phyloP scores from a whole-genome alignment of 176 grass and related monocot species.

The Dendrocalamus sinicus region DNA sequence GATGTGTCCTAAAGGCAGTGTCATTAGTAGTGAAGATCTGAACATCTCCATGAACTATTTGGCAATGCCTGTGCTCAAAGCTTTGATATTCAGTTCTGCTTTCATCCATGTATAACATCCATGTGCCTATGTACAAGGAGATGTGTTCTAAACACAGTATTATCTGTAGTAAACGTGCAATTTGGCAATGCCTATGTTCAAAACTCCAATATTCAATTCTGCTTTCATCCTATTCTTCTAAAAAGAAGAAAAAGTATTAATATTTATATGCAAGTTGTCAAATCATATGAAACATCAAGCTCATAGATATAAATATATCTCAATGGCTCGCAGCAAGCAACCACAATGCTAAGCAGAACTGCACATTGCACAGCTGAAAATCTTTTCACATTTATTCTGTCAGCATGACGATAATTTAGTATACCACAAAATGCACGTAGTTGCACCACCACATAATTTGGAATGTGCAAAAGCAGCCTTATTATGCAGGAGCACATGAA shows the following conservation, averaged over 20 bases:
- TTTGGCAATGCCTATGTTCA: background rate
- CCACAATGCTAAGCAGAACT: background rate
- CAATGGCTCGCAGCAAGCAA: background rate
- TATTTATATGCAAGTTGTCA: background rate
- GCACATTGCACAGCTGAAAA: background rate
- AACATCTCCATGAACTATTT: constrained; percentile 13
- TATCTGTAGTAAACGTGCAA: background rate
- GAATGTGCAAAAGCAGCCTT: background rate
- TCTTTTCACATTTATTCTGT: background rate
- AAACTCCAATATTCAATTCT: background rate
- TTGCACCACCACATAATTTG: background rate
- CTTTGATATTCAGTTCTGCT: constrained; percentile 9
- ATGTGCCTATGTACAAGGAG: constrained; percentile 24
- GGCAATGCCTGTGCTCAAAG: constrained; percentile 7
- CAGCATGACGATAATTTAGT: background rate
- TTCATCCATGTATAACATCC: constrained; percentile 1
- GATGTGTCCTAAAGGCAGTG: background rate
- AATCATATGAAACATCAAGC: constrained; percentile 6
- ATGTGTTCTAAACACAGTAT: background rate
- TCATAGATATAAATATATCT: background rate
- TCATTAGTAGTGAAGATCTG: background rate
- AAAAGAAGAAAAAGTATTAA: constrained; percentile 1
- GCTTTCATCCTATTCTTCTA: background rate
- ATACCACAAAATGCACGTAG: constrained; percentile 7
- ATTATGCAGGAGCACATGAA: constrained; percentile 22